Percentiles rank a stretch among this genome's conserved stretches.
Evolutionary conservation across 495 filamentous ascomycete genomes (phyloP).

Genomic region (Thermothielavioides terrestris): DNA sequence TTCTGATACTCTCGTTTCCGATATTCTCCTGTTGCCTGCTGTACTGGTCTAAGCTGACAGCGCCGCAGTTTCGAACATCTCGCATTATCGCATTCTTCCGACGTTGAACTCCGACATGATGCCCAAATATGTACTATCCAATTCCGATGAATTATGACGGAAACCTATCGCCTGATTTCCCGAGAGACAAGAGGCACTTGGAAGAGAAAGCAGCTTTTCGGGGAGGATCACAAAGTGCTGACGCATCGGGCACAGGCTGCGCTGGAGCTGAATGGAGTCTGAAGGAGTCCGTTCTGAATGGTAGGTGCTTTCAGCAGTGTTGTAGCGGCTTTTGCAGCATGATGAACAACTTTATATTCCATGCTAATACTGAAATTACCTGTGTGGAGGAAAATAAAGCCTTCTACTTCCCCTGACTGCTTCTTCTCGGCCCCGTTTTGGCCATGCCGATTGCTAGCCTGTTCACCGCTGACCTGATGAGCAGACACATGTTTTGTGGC

Average conservation of each 20-base stretch:
- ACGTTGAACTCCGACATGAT: constrained; percentile 37
- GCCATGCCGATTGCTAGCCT: background rate
- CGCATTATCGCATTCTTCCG: background rate
- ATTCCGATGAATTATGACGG: constrained; percentile 45
- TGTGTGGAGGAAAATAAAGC: constrained; percentile 66
- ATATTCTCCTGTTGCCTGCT: constrained; percentile 28
- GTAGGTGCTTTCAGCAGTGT: constrained; percentile 22
- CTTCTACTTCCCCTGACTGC: constrained; percentile 97
- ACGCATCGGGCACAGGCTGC: background rate
- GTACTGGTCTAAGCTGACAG: constrained; percentile 9
- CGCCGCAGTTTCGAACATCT: constrained; percentile 11
- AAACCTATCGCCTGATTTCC: constrained; percentile 40
- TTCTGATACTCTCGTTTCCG: constrained; percentile 54
- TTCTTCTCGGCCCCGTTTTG: constrained; percentile 4
- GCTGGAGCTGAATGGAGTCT: background rate
- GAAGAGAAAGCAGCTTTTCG: background rate
- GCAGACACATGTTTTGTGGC: background rate
- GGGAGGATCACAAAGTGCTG: background rate
- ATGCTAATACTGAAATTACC: constrained; percentile 79
- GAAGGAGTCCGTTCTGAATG: background rate
- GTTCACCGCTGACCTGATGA: constrained; percentile 12
- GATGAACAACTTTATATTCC: constrained; percentile 56
- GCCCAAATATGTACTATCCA: constrained; percentile 57
- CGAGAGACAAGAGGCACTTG: constrained; percentile 15
- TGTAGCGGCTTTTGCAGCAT: constrained; percentile 8